Conservation (phyloP, 768 basidiomycete species). For the Lactarius vividus region DNA sequence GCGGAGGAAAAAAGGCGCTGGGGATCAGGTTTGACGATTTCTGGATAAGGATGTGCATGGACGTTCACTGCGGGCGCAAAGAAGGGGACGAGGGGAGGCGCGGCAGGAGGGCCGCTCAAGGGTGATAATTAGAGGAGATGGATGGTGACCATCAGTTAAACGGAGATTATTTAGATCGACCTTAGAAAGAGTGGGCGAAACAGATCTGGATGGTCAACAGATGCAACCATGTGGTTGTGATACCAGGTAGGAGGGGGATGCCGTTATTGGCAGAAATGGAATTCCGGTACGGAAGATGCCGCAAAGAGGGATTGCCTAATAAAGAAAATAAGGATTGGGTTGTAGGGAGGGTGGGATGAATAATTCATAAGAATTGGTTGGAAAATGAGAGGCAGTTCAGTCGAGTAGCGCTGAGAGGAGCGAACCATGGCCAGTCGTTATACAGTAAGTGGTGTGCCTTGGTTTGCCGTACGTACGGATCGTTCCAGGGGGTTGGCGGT, state of each 20-base stretch:
- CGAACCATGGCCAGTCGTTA: conserved; percentile 12
- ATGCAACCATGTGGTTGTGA: conserved; percentile 26
- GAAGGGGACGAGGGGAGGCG: neutral
- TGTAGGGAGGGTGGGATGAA: conserved; percentile 1
- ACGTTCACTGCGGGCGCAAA: neutral
- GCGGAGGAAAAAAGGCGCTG: conserved; percentile 7
- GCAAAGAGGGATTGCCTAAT: conserved; percentile 9
- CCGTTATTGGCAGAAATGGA: conserved; percentile 16
- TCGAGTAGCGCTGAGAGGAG: conserved; percentile 17
- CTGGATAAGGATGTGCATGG: neutral
- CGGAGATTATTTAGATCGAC: conserved; percentile 20
- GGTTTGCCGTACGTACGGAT: neutral
- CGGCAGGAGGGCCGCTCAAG: conserved; percentile 3
- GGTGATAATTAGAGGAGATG: neutral
- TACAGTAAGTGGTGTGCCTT: conserved; percentile 10
- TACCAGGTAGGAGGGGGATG: conserved; percentile 15
- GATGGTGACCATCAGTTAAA: conserved; percentile 17
- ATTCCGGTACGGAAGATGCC: conserved; percentile 23
- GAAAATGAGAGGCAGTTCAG: conserved; percentile 5
- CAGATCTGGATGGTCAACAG: conserved; percentile 18
- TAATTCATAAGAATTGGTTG: neutral
- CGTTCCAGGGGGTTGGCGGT: conserved; percentile 16
- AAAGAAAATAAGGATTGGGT: conserved; percentile 15
- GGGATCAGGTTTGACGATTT: neutral
- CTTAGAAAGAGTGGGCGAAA: conserved; percentile 17